These are phyloP conservation scores for Scenedesmus sp. DNA, from an alignment of 163 green algal genomes.

Conservation along the genomic window DNA sequence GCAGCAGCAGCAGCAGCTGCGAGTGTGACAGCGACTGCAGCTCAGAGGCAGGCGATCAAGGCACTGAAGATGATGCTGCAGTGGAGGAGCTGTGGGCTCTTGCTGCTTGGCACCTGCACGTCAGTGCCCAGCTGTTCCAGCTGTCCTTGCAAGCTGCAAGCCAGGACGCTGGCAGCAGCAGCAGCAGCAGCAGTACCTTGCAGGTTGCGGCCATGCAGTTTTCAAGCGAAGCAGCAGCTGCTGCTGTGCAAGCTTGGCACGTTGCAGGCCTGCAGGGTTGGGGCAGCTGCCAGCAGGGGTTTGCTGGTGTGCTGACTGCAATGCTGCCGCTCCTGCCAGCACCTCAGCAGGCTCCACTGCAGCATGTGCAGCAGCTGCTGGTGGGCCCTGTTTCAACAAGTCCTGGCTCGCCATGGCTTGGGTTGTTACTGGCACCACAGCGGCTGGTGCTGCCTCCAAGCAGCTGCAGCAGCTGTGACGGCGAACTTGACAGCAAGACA, in stretches of 20 bases:
- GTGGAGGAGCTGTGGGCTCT: not conserved
- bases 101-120: not conserved
- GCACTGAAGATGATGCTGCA: not conserved
- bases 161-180: not conserved
- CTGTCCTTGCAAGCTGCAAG: not conserved
- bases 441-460: not conserved
- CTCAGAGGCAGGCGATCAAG: not conserved
- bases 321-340: not conserved
- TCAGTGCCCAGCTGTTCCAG: conserved; percentile 2
- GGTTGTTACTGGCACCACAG: conserved; percentile 4
- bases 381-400: too few species aligned
- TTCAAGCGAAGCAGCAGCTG: not conserved
- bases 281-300: not conserved
- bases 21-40: not conserved
- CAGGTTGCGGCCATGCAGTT: not conserved
- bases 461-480: not conserved
- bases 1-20: not conserved
- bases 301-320: not conserved
- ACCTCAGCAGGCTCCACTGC: not conserved
- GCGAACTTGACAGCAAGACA: too few species aligned
- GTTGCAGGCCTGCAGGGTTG: conserved; percentile 36
- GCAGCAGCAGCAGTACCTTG: not conserved
- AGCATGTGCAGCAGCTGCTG: conserved; percentile 3
- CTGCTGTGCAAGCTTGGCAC: conserved; percentile 29
- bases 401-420: not conserved